These are phyloP conservation scores for Nidularia pulvinata DNA, from an alignment of 768 basidiomycete species.

Conservation along the genomic window DNA sequence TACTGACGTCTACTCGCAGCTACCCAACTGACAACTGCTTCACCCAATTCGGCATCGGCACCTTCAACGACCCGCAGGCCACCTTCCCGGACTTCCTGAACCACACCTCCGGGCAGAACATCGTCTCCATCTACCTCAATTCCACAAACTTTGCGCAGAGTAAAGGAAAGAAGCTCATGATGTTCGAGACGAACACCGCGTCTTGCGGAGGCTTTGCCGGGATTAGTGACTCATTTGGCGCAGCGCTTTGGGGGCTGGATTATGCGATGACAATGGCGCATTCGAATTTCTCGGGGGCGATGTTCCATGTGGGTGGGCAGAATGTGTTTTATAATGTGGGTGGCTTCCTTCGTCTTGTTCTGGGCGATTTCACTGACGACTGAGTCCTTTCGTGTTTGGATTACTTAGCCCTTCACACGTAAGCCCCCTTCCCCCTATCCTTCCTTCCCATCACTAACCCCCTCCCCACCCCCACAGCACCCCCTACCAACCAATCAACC, in stretches of 20 bases:
- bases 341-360: constrained; percentile 3
- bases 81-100: constrained; percentile 62
- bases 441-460: not conserved
- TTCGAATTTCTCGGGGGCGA: constrained; percentile 46
- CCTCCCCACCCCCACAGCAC: constrained; percentile 20
- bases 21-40: constrained; percentile 66
- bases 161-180: constrained; percentile 45
- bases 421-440: constrained; percentile 15
- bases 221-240: constrained; percentile 60
- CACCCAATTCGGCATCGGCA: constrained; percentile 44
- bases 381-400: no score
- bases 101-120: constrained; percentile 49
- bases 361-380: no score
- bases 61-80: constrained; percentile 37
- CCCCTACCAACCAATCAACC: constrained; percentile 52
- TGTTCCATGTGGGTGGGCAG: constrained; percentile 63
- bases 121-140: constrained; percentile 53
- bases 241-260: constrained; percentile 65
- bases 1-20: constrained; percentile 19
- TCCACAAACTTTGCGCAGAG: constrained; percentile 42
- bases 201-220: constrained; percentile 72
- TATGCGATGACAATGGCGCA: constrained; percentile 59
- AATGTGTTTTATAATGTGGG: constrained; percentile 67
- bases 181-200: constrained; percentile 75
- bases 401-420: constrained; percentile 44